A percentile compares a stretch with the other conserved stretches of the same genome.
Conservation (phyloP, 2,329 filamentous ascomycete genomes). For the Trematosphaeria pertusa region DNA sequence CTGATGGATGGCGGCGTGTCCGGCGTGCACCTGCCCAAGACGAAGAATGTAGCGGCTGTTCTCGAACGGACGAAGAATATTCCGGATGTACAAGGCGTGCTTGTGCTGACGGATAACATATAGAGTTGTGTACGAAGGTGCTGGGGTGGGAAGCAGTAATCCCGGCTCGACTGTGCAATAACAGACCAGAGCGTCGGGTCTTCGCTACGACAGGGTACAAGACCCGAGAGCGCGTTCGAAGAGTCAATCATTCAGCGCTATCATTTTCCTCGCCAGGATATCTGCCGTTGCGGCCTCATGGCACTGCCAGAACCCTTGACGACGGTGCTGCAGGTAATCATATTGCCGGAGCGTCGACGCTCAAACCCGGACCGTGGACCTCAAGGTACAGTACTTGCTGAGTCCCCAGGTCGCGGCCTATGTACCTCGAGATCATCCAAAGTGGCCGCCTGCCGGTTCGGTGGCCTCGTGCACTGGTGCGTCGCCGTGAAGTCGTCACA, state of each 20-base stretch:
- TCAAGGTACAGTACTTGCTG: neutral
- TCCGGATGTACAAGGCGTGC: neutral
- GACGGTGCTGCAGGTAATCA: neutral
- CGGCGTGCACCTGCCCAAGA: neutral
- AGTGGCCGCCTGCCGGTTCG: slow-evolving; percentile 2
- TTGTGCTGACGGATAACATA: slow-evolving; percentile 11
- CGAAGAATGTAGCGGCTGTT: neutral
- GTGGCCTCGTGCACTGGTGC: no score
- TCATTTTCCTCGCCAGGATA: slow-evolving; percentile 11
- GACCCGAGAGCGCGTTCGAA: slow-evolving; percentile 10
- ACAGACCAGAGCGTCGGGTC: slow-evolving; percentile 7
- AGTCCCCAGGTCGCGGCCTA: neutral
- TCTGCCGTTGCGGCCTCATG: slow-evolving; percentile 7
- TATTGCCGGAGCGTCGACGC: neutral
- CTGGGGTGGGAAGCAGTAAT: neutral
- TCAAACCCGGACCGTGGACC: slow-evolving; percentile 9
- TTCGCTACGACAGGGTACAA: slow-evolving; percentile 2
- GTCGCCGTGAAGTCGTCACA: no score
- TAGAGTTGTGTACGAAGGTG: neutral
- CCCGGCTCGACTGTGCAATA: slow-evolving; percentile 4
- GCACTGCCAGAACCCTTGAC: neutral
- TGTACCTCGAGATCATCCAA: slow-evolving; percentile 1
- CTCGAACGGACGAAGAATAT: slow-evolving; percentile 14
- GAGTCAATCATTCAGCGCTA: slow-evolving; percentile 9
- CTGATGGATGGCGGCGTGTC: slow-evolving; percentile 8